Percentiles rank a stretch among this genome's conserved stretches.
These are phyloP conservation scores for Vigna reflexopilosa DNA, from an alignment of 306 rosid genomes.

Conservation along the genomic window DNA sequence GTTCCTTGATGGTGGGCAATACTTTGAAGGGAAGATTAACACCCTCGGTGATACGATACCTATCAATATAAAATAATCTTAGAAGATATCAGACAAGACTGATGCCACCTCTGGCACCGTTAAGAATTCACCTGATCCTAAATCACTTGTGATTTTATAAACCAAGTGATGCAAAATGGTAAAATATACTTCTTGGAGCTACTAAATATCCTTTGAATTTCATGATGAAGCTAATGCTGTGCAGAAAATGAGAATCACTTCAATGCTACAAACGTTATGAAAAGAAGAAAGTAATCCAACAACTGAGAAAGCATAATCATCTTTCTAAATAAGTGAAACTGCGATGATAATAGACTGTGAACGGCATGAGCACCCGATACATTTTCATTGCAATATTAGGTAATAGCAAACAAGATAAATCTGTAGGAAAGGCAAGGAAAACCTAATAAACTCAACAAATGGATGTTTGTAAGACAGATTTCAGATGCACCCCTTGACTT, in stretches of 20 bases:
- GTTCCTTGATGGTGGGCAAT: constrained; percentile 92
- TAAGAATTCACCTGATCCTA: constrained; percentile 8
- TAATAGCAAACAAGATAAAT: not conserved
- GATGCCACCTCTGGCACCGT: not conserved
- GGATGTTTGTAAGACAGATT: constrained; percentile 21
- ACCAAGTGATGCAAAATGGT: constrained; percentile 30
- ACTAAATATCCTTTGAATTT: constrained; percentile 18
- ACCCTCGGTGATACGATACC: constrained; percentile 97
- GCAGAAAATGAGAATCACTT: constrained; percentile 32
- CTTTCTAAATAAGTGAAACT: constrained; percentile 23
- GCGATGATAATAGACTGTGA: constrained; percentile 12
- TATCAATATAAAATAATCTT: constrained; percentile 40
- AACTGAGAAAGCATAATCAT: constrained; percentile 26
- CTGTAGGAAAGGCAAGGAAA: constrained; percentile 22
- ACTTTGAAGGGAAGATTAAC: constrained; percentile 97
- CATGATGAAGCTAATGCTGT: constrained; percentile 7
- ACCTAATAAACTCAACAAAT: constrained; percentile 14
- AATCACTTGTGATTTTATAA: not conserved
- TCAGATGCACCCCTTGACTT: not conserved
- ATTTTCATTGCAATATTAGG: not conserved
- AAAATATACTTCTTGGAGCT: constrained; percentile 23
- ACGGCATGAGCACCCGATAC: constrained; percentile 2
- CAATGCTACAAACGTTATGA: constrained; percentile 3
- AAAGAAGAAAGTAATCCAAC: constrained; percentile 32
- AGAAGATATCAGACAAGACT: constrained; percentile 5